Conservation (phyloP, 345 rosid species). For the Sonneratia alba region DNA sequence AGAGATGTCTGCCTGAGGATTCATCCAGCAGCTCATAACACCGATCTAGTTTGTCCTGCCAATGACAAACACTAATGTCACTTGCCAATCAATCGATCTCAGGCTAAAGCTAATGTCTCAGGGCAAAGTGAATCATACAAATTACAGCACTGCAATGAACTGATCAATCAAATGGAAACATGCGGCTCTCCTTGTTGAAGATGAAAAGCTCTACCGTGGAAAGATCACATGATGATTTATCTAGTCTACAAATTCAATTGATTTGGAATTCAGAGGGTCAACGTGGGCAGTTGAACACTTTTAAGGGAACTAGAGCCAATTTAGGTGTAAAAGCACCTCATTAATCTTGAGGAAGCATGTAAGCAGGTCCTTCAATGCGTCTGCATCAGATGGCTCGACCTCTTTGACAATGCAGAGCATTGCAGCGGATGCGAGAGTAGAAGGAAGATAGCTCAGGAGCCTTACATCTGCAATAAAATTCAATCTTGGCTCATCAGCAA, state of each 20-base stretch:
- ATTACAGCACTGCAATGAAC: not conserved
- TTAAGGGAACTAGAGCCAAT: not conserved
- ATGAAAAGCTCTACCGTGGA: not conserved
- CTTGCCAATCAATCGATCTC: not conserved
- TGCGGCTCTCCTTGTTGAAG: not conserved
- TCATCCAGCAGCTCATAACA: constrained; percentile 55
- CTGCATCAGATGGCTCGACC: constrained; percentile 37
- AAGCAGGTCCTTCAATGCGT: constrained; percentile 51
- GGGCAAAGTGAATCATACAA: not conserved
- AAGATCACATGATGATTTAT: not conserved
- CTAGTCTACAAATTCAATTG: not conserved
- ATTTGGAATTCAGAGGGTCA: not conserved
- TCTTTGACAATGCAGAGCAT: constrained; percentile 60
- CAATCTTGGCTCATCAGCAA: not conserved
- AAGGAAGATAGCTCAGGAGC: constrained; percentile 50
- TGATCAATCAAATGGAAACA: not conserved
- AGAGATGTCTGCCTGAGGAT: constrained; percentile 19
- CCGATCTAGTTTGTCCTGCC: constrained; percentile 50
- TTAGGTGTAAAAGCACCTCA: constrained; percentile 31
- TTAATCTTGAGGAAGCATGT: constrained; percentile 41
- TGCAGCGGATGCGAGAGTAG: constrained; percentile 62
- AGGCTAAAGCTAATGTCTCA: not conserved
- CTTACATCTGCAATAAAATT: constrained; percentile 53
- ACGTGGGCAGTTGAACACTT: not conserved
- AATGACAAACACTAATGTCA: constrained; percentile 5